Evolutionary conservation across 2,329 filamentous ascomycete species (phyloP).

Genomic region (Ramichloridium luteum): DNA sequence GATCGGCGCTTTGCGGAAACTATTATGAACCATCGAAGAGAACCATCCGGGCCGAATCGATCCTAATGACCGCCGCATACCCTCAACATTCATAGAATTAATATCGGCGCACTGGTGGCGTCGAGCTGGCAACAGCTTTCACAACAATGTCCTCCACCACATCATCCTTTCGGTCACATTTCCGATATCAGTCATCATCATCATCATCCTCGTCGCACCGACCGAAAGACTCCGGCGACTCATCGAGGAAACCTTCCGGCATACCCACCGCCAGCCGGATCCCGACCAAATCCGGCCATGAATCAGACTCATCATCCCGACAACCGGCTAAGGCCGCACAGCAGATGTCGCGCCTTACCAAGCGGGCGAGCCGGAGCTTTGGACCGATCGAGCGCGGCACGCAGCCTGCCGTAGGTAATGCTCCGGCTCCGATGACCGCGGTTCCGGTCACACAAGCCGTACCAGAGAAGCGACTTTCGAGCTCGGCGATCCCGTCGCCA

Average conservation of each 20-base stretch:
- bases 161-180: slow-evolving; percentile 8
- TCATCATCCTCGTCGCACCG: slow-evolving; percentile 1
- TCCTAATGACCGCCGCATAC: slow-evolving; percentile 6
- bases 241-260: too few species aligned
- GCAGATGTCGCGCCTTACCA: slow-evolving; percentile 18
- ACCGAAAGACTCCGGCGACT: slow-evolving; percentile 1
- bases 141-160: slow-evolving; percentile 9
- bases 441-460: too few species aligned
- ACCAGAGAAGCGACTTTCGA: too few species aligned
- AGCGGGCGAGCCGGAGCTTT: slow-evolving; percentile 14
- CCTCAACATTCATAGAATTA: too few species aligned
- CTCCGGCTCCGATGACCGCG: too few species aligned
- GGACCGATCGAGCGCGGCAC: slow-evolving; percentile 6
- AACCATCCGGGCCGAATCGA: slow-evolving; percentile 5
- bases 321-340: slow-evolving; percentile 13
- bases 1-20: slow-evolving; percentile 2
- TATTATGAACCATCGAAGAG: slow-evolving; percentile 7
- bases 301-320: slow-evolving; percentile 3
- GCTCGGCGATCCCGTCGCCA: slow-evolving; percentile 10
- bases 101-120: not conserved
- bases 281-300: slow-evolving; percentile 12
- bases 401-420: too few species aligned
- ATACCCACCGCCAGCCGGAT: slow-evolving; percentile 16
- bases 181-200: slow-evolving; percentile 5
- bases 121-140: slow-evolving; percentile 3